phyloP scores from a whole-genome alignment of 1,284 basidiomycete genomes.

The Mycena sp. region DNA sequence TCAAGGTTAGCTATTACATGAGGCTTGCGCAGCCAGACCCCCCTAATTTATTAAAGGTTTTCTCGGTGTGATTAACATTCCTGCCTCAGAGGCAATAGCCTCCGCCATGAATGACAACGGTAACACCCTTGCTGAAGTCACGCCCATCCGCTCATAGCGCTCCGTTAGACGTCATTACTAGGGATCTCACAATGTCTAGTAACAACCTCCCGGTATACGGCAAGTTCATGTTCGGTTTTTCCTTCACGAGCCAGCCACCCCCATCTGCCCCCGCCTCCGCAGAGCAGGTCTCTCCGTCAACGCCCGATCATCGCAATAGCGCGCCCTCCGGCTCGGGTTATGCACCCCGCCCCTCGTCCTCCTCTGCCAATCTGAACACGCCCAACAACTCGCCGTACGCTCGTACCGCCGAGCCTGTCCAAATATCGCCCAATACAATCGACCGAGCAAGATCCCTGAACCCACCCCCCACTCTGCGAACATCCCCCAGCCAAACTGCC shows the following conservation, averaged over 20 bases:
- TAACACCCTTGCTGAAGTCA: conserved; percentile 43
- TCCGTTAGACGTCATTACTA: conserved; percentile 80
- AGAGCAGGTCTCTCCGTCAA: conserved; percentile 26
- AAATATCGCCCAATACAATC: conserved; percentile 20
- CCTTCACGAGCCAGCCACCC: conserved; percentile 50
- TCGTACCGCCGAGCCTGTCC: conserved; percentile 8
- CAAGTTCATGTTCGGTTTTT: conserved; percentile 84
- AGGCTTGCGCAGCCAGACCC: conserved; percentile 1
- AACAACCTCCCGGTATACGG: conserved; percentile 90
- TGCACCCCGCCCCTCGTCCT: conserved; percentile 19
- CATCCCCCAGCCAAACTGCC: conserved; percentile 41
- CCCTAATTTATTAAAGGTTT: conserved; percentile 48
- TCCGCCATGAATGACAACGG: conserved; percentile 84
- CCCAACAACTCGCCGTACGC: conserved; percentile 4
- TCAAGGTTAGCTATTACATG: conserved; percentile 76
- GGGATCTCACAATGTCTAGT: conserved; percentile 87
- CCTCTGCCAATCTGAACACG: conserved; percentile 11
- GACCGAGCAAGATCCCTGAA: conserved; percentile 28
- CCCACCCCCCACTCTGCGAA: conserved; percentile 41
- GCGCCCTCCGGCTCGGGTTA: conserved; percentile 10
- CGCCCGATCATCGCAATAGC: not conserved
- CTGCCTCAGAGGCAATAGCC: conserved; percentile 84
- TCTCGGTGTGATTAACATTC: conserved; percentile 90
- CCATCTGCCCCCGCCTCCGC: conserved; percentile 29
- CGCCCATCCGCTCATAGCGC: conserved; percentile 23